These are phyloP conservation scores for Globisporangium heterothallicum DNA, from an alignment of 352 stramenopile species.

Conservation along the genomic window DNA sequence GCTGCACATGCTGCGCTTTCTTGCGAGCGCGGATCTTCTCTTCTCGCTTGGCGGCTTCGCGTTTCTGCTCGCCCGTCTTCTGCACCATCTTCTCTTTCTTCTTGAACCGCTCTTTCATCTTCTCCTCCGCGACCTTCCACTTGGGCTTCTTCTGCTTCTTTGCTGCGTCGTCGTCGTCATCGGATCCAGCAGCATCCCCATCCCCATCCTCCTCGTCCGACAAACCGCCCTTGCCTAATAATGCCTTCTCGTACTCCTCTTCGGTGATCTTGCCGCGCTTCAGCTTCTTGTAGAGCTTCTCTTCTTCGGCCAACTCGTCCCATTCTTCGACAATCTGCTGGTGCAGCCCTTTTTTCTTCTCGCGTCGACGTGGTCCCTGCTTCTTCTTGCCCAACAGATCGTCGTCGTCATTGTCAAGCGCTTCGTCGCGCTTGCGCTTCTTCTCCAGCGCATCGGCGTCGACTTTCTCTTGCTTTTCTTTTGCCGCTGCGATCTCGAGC, in stretches of 20 bases:
- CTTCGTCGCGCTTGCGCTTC: slow-evolving; percentile 57
- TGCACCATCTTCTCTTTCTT: slow-evolving; percentile 73
- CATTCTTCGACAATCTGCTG: slow-evolving; percentile 98
- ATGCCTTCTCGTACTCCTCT: slow-evolving; percentile 86
- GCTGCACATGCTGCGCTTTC: slow-evolving; percentile 67
- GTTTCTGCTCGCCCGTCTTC: slow-evolving; percentile 72
- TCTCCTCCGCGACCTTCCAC: slow-evolving; percentile 51
- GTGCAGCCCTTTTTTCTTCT: slow-evolving; percentile 96
- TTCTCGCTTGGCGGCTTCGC: slow-evolving; percentile 71
- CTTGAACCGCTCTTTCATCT: slow-evolving; percentile 77
- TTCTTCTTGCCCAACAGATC: slow-evolving; percentile 49
- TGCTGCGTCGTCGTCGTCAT: slow-evolving; percentile 10
- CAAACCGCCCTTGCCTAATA: slow-evolving; percentile 45
- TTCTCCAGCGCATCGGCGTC: slow-evolving; percentile 43
- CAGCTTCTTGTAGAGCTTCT: slow-evolving; percentile 96
- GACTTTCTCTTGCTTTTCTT: slow-evolving; percentile 58
- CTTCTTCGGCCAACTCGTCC: slow-evolving; percentile 98
- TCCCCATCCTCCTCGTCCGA: slow-evolving; percentile 33
- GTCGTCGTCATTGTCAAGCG: slow-evolving; percentile 41
- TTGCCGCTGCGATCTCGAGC: slow-evolving; percentile 59
- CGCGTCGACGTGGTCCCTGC: slow-evolving; percentile 61
- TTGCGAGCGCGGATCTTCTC: slow-evolving; percentile 80
- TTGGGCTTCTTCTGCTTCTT: slow-evolving; percentile 50
- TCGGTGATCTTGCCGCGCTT: slow-evolving; percentile 97
- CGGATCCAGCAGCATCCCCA: slow-evolving; percentile 19